Evolutionary conservation across 1,284 basidiomycete genomes (phyloP), one percentile per base, ranked within the genome.

Genomic region (Schizophyllum commune): DNA sequence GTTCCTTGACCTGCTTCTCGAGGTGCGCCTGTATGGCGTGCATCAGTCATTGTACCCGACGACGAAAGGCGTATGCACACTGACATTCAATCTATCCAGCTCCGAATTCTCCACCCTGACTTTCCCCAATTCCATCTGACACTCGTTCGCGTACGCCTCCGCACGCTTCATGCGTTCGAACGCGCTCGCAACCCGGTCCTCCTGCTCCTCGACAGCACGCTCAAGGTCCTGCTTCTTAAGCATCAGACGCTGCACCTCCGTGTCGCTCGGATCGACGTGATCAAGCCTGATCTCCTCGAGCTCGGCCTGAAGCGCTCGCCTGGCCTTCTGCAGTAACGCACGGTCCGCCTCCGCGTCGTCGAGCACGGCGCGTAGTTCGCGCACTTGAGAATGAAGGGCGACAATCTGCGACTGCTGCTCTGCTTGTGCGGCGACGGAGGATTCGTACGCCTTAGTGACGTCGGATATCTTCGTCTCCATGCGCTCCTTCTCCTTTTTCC

Each of bases 401-500:
- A 92, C 86, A 61, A 94, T 93, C 65, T 94, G 92, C 0, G 86
- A 78, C 69, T 94, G 92, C 65, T 92, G 88, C 65, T 93, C 90
- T 0, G 85, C 76, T 67, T 93, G 90, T 0, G 83, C 86, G 32
- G 82, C 79, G 1, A 82, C 81, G 1, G 91, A 89, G 0, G 88
- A 80, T 64, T 93, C 88, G 70, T 90, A 93, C 0, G 89, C 92
- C 60, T 85, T 86, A 17, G 83, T 88, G 60, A 93, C 70, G 69
- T 93, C 90, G 8, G 72, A 72, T 58, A 93, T 90, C 78, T 92
- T 92, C 54, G 84, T 87, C 64, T 94, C 91, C 70, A 94, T 76
- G 9, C 90, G 85, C 63, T 93, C 91, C 70, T 86, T 91, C 73
- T 94, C 91, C 66, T 91, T 89, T 77, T 89, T 90, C 91, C 91